A percentile compares a stretch with the other conserved stretches of the same genome.
These are phyloP conservation scores for Phytophthora sansomeana DNA, from an alignment of 352 stramenopile genomes.

Conservation along the genomic window DNA sequence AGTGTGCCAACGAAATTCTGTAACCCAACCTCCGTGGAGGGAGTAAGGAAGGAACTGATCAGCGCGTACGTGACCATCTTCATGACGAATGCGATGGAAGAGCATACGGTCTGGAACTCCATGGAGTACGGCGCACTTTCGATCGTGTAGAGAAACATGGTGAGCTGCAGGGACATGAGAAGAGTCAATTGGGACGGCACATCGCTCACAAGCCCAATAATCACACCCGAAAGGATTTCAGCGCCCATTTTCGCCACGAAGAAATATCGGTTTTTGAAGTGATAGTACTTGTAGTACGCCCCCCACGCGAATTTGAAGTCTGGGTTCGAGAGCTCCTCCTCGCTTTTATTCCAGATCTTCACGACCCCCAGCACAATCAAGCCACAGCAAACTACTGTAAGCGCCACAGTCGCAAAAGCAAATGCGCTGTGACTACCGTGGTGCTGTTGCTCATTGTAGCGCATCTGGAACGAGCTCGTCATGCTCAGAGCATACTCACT, in stretches of 20 bases:
- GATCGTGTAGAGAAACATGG: conserved; percentile 79
- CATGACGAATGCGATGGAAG: conserved; percentile 78
- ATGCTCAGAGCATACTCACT: conserved; percentile 84
- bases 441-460: conserved; percentile 64
- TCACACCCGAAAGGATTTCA: conserved; percentile 74
- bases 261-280: conserved; percentile 69
- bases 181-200: conserved; percentile 79
- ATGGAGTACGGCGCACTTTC: conserved; percentile 73
- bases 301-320: conserved; percentile 86
- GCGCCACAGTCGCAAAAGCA: conserved; percentile 61
- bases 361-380: conserved; percentile 71
- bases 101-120: conserved; percentile 78
- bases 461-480: conserved; percentile 83
- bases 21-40: conserved; percentile 50
- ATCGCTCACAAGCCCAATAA: conserved; percentile 79
- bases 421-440: conserved; percentile 57
- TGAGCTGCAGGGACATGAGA: conserved; percentile 74
- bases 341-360: conserved; percentile 73
- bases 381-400: conserved; percentile 74
- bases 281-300: conserved; percentile 87
- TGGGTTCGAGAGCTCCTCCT: conserved; percentile 58
- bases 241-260: conserved; percentile 84
- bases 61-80: conserved; percentile 87
- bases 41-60: conserved; percentile 80
- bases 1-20: conserved; percentile 70